These are phyloP conservation scores for Mucor mucedo DNA, from an alignment of 371 early-diverging fungal species.

Conservation along the genomic window DNA sequence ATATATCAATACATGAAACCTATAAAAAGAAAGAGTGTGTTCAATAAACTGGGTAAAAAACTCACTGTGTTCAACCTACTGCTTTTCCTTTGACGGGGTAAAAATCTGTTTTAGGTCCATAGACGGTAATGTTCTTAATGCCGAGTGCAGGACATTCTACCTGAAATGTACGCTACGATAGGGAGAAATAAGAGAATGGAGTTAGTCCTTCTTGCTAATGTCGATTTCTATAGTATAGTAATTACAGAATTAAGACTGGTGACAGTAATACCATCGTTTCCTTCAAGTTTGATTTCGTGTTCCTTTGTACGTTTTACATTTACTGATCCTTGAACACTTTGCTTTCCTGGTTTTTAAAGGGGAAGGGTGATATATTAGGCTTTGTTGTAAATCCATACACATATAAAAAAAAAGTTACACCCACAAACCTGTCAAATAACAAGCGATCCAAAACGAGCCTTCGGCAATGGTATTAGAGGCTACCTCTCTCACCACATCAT, in stretches of 20 bases:
- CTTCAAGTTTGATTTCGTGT: slow-evolving; percentile 14
- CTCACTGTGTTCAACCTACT: slow-evolving; percentile 5
- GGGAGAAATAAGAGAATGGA: background rate
- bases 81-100: slow-evolving; percentile 21
- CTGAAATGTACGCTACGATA: slow-evolving; percentile 48
- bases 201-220: too few species aligned
- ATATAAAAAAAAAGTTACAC: too few species aligned
- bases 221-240: background rate
- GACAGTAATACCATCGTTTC: slow-evolving; percentile 30
- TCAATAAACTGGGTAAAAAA: slow-evolving; percentile 7
- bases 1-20: slow-evolving; percentile 56
- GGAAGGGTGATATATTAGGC: background rate
- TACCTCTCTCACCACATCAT: slow-evolving; percentile 41
- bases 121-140: slow-evolving; percentile 15
- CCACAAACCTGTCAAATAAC: slow-evolving; percentile 51
- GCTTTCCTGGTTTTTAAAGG: slow-evolving; percentile 10
- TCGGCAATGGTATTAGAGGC: slow-evolving; percentile 27
- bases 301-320: slow-evolving; percentile 12
- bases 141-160: slow-evolving; percentile 30
- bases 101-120: slow-evolving; percentile 16
- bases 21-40: slow-evolving; percentile 11
- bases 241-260: slow-evolving; percentile 38
- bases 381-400: background rate
- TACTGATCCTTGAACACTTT: slow-evolving; percentile 25
- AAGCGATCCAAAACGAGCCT: slow-evolving; percentile 60